Evolutionary conservation across 2,329 filamentous ascomycete genomes (phyloP), one percentile per base, ranked within the genome.

Genomic region (Remersonia thermophila): DNA sequence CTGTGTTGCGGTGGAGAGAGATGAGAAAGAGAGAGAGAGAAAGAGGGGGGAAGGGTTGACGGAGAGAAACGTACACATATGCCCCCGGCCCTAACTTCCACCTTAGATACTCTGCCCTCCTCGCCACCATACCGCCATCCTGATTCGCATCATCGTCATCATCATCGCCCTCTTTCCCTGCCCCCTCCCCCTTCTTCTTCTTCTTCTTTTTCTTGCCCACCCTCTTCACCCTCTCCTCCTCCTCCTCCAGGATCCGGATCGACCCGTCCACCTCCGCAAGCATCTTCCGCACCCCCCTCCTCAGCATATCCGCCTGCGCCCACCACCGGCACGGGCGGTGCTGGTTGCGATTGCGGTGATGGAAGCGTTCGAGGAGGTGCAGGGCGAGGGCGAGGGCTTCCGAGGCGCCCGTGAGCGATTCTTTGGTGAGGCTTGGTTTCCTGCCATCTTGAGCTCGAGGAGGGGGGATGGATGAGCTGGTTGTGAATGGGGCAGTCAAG

Each of bases 331-430:
- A 72, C 43, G 71, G 67, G 37, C 77, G 77, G 58, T 96, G 89
- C 61, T 96, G 89, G 62, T 95, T 96, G 53, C 78, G 80, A 64
- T 95, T 91, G 50, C 86, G 83, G 55, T 84, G 77, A 57, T 79
- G 73, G 50, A 93, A 73, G 46, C 82, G 71, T 51, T 80, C 67
- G 30, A 95, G 73, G 32, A 87, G 60, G 33, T 70, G 55, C 18
- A 62, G 48, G 18, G 67, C 51, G 2, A 63, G 54, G 3, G 49
- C 39, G 30, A 73, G 58, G 17, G 52, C 27, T 1, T 33, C n/a
- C 33, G 44, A 18, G 11, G 44, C 27, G 5, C 25, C 25, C 13
- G 13, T 30, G n/a, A n/a, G n/a, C n/a, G n/a, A n/a, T 23, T 23
- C 20, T 5, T 5, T 9, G 20, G 9, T 5, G 20, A 23, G 20